Conservation (phyloP, 225 moss, liverwort and hornwort genomes). For the Asterella californica region DNA sequence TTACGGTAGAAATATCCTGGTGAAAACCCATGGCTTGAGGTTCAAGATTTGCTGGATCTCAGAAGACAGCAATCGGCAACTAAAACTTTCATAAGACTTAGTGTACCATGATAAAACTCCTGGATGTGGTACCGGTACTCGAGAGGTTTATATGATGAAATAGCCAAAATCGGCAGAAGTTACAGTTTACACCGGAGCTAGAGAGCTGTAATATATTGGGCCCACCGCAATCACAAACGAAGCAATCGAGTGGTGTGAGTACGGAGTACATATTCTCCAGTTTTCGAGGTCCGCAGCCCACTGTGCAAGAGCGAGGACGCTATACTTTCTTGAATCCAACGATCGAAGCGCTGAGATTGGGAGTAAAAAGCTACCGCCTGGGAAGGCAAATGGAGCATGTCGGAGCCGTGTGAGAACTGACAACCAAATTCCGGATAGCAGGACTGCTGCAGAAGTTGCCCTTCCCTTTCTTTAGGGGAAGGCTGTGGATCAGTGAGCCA, state of each 20-base stretch:
- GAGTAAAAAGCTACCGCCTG: no score
- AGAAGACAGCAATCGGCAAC: background rate
- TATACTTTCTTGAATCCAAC: background rate
- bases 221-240: background rate
- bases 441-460: no score
- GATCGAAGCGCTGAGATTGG: background rate
- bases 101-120: background rate
- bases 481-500: constrained; percentile 1
- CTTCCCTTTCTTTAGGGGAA: background rate
- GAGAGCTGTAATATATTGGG: background rate
- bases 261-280: background rate
- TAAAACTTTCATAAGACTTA: background rate
- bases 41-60: background rate
- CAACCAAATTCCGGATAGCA: background rate
- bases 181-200: background rate
- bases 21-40: background rate
- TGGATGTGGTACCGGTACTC: background rate
- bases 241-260: background rate
- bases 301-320: background rate
- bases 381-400: background rate
- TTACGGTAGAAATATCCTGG: background rate
- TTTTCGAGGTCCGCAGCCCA: background rate
- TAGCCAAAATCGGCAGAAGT: background rate
- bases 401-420: constrained; percentile 4
- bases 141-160: background rate